Conservation (phyloP, 495 filamentous ascomycete species). For the Parathielavia hyrcaniae region DNA sequence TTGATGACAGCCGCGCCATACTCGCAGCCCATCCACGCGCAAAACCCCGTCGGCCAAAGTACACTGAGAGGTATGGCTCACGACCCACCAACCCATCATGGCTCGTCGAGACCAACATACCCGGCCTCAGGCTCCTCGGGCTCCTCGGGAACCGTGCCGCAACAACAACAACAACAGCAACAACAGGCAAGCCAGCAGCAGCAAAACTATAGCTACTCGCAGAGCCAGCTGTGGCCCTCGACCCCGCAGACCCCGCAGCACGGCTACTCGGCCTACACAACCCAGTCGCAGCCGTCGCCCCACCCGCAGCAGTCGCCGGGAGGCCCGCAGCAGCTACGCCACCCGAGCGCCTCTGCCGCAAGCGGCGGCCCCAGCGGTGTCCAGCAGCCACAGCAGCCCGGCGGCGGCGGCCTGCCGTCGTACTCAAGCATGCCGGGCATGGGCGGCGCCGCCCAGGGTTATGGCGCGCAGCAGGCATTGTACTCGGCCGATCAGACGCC, state of each 20-base stretch:
- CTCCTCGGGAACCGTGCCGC: constrained; percentile 34
- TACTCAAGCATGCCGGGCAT: constrained; percentile 57
- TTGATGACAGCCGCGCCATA: constrained; percentile 51
- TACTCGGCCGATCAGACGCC: constrained; percentile 53
- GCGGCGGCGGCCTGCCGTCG: constrained; percentile 42
- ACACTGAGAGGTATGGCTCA: constrained; percentile 49
- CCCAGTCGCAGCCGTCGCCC: constrained; percentile 52
- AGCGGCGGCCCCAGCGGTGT: constrained; percentile 20
- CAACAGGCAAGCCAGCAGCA: too few relatives aligned
- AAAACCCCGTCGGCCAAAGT: constrained; percentile 45
- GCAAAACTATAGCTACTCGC: constrained; percentile 47
- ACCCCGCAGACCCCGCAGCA: constrained; percentile 45
- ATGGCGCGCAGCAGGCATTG: constrained; percentile 49
- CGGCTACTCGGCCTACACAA: constrained; percentile 41
- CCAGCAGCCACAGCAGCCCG: constrained; percentile 53
- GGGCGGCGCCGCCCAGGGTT: constrained; percentile 39
- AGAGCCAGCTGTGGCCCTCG: constrained; percentile 46
- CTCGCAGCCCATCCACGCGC: constrained; percentile 48
- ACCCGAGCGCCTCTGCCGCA: constrained; percentile 49
- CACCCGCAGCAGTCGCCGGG: constrained; percentile 52
- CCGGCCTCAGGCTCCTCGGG: constrained; percentile 26
- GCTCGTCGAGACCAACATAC: constrained; percentile 39
- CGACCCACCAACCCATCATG: constrained; percentile 38
- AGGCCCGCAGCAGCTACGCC: constrained; percentile 48
- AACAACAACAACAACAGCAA: too few relatives aligned